Evolutionary conservation across 2,329 filamentous ascomycete species (phyloP).

Genomic region (Berkeleyomyces rouxiae): DNA sequence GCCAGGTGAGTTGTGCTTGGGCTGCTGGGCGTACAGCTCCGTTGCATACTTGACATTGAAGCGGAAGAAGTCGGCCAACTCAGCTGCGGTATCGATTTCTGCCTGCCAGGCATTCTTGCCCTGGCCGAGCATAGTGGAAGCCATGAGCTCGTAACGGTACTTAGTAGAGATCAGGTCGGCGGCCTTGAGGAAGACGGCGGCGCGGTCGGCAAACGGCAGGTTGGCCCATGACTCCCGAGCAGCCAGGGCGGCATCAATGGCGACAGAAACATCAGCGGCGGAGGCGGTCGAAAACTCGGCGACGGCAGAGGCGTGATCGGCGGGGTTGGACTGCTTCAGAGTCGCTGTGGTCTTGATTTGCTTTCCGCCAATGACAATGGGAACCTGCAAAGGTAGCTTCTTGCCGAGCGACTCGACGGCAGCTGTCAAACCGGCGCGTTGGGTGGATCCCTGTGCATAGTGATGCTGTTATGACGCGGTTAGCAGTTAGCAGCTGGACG

Average conservation of each 20-base stretch:
- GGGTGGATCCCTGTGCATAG: slow-evolving; percentile 68
- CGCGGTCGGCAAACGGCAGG: slow-evolving; percentile 76
- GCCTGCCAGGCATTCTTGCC: slow-evolving; percentile 98
- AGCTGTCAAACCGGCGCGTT: slow-evolving; percentile 58
- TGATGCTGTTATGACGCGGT: slow-evolving; percentile 45
- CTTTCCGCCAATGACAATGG: slow-evolving; percentile 59
- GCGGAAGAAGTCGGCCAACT: slow-evolving; percentile 80
- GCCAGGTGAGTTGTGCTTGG: slow-evolving; percentile 62
- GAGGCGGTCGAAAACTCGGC: slow-evolving; percentile 77
- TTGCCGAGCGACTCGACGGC: slow-evolving; percentile 56
- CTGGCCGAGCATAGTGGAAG: slow-evolving; percentile 86
- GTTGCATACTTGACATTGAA: slow-evolving; percentile 92
- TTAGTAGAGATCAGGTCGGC: slow-evolving; percentile 80
- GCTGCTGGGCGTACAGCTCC: slow-evolving; percentile 78
- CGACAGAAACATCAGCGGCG: slow-evolving; percentile 54
- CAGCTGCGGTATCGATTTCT: slow-evolving; percentile 92
- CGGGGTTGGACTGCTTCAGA: slow-evolving; percentile 63
- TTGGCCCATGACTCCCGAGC: slow-evolving; percentile 76
- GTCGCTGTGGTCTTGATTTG: slow-evolving; percentile 51
- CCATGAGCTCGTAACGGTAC: slow-evolving; percentile 95
- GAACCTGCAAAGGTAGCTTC: slow-evolving; percentile 57
- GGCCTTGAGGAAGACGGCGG: slow-evolving; percentile 88
- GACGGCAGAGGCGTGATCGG: slow-evolving; percentile 58
- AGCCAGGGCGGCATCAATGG: slow-evolving; percentile 71
- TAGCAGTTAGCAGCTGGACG: neutral